Evolutionary conservation across 83 land plant genomes (phyloP), one percentile per base, ranked within the genome.

Genomic region (Picea abies): DNA sequence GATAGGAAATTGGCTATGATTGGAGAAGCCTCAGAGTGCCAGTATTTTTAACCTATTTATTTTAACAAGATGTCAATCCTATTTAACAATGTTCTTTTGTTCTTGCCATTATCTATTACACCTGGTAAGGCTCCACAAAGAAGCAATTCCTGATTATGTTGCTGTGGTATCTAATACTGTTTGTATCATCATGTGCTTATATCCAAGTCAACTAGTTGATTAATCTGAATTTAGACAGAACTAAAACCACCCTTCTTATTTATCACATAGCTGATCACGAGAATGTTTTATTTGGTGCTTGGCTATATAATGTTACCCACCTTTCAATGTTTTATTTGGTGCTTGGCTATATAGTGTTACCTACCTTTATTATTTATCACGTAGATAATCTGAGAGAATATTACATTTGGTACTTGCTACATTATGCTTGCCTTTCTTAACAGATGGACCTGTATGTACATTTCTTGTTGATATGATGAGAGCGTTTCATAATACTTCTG

Each of bases 81-180:
- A 72, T 72, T 72, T 39, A 7, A 72, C 12, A 8, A 4, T 10
- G 14, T 69, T 69, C 23, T 72, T 72, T 72, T 72, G 23, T 72
- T 49, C 58, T 69, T 69, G 4, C 0, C 23, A 19, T 72, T 72
- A 39, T 41, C 23, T 19, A 71, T 37, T 19, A 19, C 22, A 68
- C 23, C 76, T 72, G 41, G 76, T 72, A 72, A n/a, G 56, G 9
- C 26, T 23, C 22, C 52, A 44, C n/a, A 72, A 72, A 22, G 19
- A 41, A 23, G 23, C 5, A n/a, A 39, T 41, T 20, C 58, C 0
- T 9, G 76, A 17, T n/a, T 72, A 41, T 20, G 41, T 72, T 44
- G 76, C 25, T 72, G 76, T 72, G 76, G 49, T n/a, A 44, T 19
- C 76, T 20, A 72, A 44, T 72, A 41, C 7, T 72, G 76, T 39